Evolutionary conservation across 768 basidiomycete species (phyloP).

Genomic region (Pleurotus citrinopileatus): DNA sequence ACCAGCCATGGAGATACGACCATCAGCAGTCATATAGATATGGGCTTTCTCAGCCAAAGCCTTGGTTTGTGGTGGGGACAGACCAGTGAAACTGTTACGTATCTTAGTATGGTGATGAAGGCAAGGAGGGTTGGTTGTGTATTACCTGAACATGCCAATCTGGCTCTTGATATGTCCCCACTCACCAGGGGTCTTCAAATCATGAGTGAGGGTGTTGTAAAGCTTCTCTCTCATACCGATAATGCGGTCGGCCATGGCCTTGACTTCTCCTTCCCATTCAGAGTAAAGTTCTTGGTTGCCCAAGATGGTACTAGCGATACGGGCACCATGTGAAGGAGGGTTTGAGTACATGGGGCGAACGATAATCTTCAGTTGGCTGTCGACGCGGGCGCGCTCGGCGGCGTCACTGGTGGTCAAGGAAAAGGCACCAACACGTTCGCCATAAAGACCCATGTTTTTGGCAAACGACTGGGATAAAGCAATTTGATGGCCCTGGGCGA

Average conservation of each 20-base stretch:
- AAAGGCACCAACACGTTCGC: constrained; percentile 97
- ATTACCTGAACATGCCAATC: constrained; percentile 97
- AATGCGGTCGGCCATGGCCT: constrained; percentile 94
- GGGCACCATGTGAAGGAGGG: constrained; percentile 89
- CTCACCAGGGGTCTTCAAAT: constrained; percentile 86
- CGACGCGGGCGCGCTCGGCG: constrained; percentile 82
- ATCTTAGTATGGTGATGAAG: background rate
- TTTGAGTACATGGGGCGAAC: constrained; percentile 98
- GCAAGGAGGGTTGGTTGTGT: constrained; percentile 7
- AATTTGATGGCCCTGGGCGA: constrained; percentile 84
- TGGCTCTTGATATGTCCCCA: constrained; percentile 96
- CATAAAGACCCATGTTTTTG: constrained; percentile 99
- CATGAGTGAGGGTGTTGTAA: constrained; percentile 72
- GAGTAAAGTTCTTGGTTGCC: constrained; percentile 68
- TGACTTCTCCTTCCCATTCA: constrained; percentile 91
- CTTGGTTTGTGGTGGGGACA: constrained; percentile 76
- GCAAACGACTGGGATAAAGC: constrained; percentile 95
- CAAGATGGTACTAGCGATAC: constrained; percentile 83
- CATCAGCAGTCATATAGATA: constrained; percentile 92
- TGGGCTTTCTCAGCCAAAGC: constrained; percentile 84
- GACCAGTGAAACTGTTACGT: constrained; percentile 72
- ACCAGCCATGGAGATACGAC: constrained; percentile 93
- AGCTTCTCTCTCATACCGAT: constrained; percentile 89
- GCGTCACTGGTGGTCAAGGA: constrained; percentile 70
- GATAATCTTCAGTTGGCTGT: constrained; percentile 93